A percentile compares a stretch with the other conserved stretches of the same genome.
Evolutionary conservation across 2,329 filamentous ascomycete genomes (phyloP).

Genomic region (Cytospora piceae): DNA sequence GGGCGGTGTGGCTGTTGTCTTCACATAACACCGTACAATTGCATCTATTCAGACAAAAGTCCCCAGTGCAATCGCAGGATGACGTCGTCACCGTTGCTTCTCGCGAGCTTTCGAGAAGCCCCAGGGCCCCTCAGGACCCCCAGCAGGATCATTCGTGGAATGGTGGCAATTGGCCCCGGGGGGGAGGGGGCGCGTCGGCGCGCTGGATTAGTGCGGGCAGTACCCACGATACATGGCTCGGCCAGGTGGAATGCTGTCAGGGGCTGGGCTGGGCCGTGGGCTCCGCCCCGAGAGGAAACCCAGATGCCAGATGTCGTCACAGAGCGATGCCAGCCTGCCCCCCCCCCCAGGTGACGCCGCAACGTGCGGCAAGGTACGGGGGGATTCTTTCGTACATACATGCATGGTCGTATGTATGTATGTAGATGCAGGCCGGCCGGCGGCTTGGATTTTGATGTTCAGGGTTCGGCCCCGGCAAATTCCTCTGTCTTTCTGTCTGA

Average conservation of each 20-base stretch:
- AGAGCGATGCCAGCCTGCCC: slow-evolving; percentile 9
- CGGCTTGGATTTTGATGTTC: not conserved
- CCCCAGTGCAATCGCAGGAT: not conserved
- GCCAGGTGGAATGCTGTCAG: slow-evolving; percentile 14
- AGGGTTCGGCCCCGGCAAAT: too few relatives aligned
- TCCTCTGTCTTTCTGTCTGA: not conserved
- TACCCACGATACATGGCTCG: not conserved
- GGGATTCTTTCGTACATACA: not conserved
- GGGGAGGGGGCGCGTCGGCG: too few relatives aligned
- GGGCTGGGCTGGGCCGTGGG: slow-evolving; percentile 9
- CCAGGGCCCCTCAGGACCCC: slow-evolving; percentile 2
- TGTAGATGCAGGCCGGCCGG: not conserved
- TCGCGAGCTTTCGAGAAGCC: slow-evolving; percentile 7
- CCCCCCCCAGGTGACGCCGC: slow-evolving; percentile 24
- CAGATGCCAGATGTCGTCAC: slow-evolving; percentile 13
- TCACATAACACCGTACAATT: not conserved
- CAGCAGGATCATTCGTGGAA: slow-evolving; percentile 9
- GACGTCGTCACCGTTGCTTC: slow-evolving; percentile 3
- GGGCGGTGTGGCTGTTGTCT: slow-evolving; percentile 1
- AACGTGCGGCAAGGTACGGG: slow-evolving; percentile 4
- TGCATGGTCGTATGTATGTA: too few relatives aligned
- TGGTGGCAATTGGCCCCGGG: too few relatives aligned
- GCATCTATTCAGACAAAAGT: not conserved
- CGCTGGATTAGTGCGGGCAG: too few relatives aligned
- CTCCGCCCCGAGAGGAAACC: not conserved